Percentiles rank a stretch among this genome's conserved stretches.
Evolutionary conservation across 2,329 filamentous ascomycete species (phyloP).

Genomic region (Botrytis squamosa): DNA sequence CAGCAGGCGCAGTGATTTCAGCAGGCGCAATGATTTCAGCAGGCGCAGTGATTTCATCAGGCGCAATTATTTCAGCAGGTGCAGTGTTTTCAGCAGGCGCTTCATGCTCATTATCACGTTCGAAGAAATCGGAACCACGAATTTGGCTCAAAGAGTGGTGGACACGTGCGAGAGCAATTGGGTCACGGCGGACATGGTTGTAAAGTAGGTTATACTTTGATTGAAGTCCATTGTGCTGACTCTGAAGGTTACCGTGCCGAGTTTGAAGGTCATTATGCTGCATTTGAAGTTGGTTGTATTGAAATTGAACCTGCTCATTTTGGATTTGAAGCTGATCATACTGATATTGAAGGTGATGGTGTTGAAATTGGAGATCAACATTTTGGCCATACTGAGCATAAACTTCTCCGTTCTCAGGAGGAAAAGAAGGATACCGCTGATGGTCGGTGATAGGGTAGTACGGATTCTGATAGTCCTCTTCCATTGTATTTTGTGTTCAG

Average conservation of each 20-base stretch:
- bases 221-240: not conserved
- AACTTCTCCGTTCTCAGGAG: not conserved
- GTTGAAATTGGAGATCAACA: not conserved
- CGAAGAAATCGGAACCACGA: accelerated
- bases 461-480: not conserved
- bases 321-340: not conserved
- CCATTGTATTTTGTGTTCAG: not conserved
- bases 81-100: not conserved
- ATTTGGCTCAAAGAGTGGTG: accelerated
- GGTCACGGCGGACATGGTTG: not conserved
- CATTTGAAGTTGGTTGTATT: not conserved
- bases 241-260: not conserved
- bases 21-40: not conserved
- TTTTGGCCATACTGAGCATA: not conserved
- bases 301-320: too few relatives aligned
- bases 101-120: not conserved
- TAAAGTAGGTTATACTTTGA: not conserved
- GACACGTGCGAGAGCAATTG: not conserved
- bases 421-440: not conserved
- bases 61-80: too few relatives aligned
- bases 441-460: not conserved
- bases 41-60: not conserved
- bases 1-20: not conserved
- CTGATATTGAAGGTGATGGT: not conserved
- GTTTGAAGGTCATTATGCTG: not conserved